Conservation (phyloP, 768 basidiomycete species). For the Mycena metata region DNA sequence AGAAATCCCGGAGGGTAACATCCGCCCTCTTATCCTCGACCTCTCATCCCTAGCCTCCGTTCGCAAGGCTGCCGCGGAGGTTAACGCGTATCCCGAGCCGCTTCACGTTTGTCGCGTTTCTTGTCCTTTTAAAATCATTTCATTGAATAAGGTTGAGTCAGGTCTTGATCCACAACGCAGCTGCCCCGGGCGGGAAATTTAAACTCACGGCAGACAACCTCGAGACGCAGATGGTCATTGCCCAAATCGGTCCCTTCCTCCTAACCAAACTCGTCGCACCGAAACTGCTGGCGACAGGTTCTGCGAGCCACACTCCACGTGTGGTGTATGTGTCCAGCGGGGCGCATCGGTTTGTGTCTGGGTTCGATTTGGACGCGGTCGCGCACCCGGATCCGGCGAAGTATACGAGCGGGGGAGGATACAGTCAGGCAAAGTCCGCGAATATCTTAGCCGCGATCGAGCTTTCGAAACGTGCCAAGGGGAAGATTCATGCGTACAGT, state of each 20-base stretch:
- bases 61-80: constrained; percentile 11
- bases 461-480: background rate
- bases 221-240: background rate
- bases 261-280: background rate
- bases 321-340: background rate
- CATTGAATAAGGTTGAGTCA: background rate
- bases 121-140: too few species aligned
- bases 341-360: background rate
- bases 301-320: background rate
- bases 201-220: background rate
- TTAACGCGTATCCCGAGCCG: constrained; percentile 12
- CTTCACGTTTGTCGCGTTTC: constrained; percentile 3
- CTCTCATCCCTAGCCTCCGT: constrained; percentile 16
- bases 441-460: background rate
- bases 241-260: background rate
- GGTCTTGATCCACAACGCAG: background rate
- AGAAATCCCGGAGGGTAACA: constrained; percentile 11
- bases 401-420: background rate
- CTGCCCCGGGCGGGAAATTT: background rate
- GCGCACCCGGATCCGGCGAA: background rate
- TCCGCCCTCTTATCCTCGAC: constrained; percentile 10
- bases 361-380: background rate
- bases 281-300: background rate
- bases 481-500: background rate
- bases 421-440: background rate